Evolutionary conservation across 345 rosid species (phyloP), one percentile per base, ranked within the genome.

Genomic region (Excoecaria agallocha): DNA sequence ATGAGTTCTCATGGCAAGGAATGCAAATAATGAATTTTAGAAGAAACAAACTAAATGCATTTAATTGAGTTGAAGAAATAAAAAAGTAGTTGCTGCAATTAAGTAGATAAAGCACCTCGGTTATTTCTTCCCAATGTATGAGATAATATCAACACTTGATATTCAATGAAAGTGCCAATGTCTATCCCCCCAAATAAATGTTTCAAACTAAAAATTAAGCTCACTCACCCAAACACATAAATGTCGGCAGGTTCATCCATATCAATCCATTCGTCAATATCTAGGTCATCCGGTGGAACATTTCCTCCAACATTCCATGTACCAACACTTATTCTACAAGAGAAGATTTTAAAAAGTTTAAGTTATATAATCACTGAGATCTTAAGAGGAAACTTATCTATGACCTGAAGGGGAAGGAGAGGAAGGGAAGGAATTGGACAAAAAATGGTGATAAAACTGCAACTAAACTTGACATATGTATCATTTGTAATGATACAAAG

Each of bases 291-390:
- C 1, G 93, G 88, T 59, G 98, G 98, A 75, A 89, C 77, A 74
- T 77, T 86, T 69, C 97, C 97, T 78, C 90, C 98, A 61, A 89
- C 98, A 81, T 94, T 94, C 98, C 98, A 94, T 22, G 98, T 94
- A 65, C 92, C 92, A 75, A 84, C 90, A 25, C 87, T 74, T 74
- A 94, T 81, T 82, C 98, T 94, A 73, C 59, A 16, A 39, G 15
- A 59, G 51, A n/a, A 64, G 51, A 68, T 2, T 58, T 62, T 35
- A 3, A 30, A 20, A 51, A 61, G 12, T 69, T 51, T 39, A 51
- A 71, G 12, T 16, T 38, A 17, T 43, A 46, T 49, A 37, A 68
- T 60, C 16, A 57, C 20, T n/a, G 46, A 19, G 43, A 66, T 66
- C 10, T 37, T 6, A 15, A 41, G 24, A 12, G 57, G 46, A 41